Conservation (phyloP, 768 basidiomycete genomes). For the Paxillus involutus region DNA sequence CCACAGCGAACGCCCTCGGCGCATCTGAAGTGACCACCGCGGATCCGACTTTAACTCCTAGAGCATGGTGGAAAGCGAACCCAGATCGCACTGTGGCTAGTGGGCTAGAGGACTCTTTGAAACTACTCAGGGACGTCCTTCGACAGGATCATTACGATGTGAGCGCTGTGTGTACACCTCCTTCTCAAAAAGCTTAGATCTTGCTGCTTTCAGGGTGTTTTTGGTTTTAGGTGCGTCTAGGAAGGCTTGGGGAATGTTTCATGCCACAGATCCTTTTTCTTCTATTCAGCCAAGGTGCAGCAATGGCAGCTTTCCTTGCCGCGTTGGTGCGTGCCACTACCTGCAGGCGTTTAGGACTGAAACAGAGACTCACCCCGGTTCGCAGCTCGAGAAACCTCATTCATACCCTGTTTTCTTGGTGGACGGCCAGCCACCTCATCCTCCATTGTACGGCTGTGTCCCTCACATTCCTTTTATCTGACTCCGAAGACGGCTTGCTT, state of each 20-base stretch:
- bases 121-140: slow-evolving; percentile 55
- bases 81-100: slow-evolving; percentile 46
- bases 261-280: slow-evolving; percentile 1
- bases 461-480: background rate
- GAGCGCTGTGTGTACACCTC: slow-evolving; percentile 20
- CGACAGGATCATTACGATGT: slow-evolving; percentile 66
- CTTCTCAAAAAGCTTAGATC: background rate
- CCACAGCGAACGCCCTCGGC: slow-evolving; percentile 32
- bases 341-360: background rate
- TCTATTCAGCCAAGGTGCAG: slow-evolving; percentile 67
- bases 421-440: slow-evolving; percentile 65
- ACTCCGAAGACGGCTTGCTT: background rate
- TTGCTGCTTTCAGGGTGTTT: slow-evolving; percentile 53
- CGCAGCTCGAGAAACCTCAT: slow-evolving; percentile 54
- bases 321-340: slow-evolving; percentile 55
- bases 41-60: slow-evolving; percentile 55
- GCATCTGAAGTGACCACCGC: slow-evolving; percentile 35
- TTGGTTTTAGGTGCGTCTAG: slow-evolving; percentile 68
- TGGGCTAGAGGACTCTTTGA: slow-evolving; percentile 61
- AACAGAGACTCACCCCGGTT: slow-evolving; percentile 2
- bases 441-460: slow-evolving; percentile 60
- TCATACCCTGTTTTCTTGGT: slow-evolving; percentile 58
- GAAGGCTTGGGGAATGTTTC: background rate
- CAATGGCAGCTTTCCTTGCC: slow-evolving; percentile 67
- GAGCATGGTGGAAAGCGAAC: slow-evolving; percentile 73